These are phyloP conservation scores for Solanum etuberosum DNA, from an alignment of 257 asterid species.

Conservation along the genomic window DNA sequence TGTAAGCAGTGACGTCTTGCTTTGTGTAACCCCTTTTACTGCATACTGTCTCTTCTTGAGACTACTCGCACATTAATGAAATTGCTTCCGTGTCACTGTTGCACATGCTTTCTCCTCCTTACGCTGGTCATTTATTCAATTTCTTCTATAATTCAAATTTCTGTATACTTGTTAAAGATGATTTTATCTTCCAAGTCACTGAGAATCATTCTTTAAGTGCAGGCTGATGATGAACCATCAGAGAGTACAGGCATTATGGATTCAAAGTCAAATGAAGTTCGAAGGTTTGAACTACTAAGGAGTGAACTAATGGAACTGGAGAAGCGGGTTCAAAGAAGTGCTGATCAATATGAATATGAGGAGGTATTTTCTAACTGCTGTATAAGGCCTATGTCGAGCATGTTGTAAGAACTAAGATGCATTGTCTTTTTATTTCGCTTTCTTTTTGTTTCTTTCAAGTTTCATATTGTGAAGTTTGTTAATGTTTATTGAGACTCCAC, in stretches of 20 bases:
- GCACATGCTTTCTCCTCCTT: not conserved
- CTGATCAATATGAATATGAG: slow-evolving; percentile 42
- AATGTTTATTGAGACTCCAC: not conserved
- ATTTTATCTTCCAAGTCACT: not conserved
- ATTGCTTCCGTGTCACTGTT: not conserved
- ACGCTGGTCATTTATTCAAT: not conserved
- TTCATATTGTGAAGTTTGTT: not conserved
- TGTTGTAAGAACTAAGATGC: not conserved
- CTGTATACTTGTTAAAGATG: not conserved
- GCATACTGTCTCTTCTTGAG: not conserved
- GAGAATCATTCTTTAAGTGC: slow-evolving; percentile 6
- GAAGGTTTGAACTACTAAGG: slow-evolving; percentile 68
- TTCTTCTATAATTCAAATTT: not conserved
- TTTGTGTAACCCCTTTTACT: not conserved
- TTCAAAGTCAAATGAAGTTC: slow-evolving; percentile 55
- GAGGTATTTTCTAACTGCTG: slow-evolving; percentile 39
- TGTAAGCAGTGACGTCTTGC: not conserved
- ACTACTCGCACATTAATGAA: not conserved
- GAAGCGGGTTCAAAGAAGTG: slow-evolving; percentile 76
- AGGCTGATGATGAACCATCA: slow-evolving; percentile 39
- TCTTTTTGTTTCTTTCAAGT: not conserved
- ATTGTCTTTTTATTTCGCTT: not conserved
- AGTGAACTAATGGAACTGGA: slow-evolving; percentile 83
- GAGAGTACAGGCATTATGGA: slow-evolving; percentile 23
- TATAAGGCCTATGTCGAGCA: not conserved